A percentile compares a stretch with the other conserved stretches of the same genome.
Conservation (phyloP, 2,329 filamentous ascomycete genomes). For the Ophiostoma novo-ulmi region DNA sequence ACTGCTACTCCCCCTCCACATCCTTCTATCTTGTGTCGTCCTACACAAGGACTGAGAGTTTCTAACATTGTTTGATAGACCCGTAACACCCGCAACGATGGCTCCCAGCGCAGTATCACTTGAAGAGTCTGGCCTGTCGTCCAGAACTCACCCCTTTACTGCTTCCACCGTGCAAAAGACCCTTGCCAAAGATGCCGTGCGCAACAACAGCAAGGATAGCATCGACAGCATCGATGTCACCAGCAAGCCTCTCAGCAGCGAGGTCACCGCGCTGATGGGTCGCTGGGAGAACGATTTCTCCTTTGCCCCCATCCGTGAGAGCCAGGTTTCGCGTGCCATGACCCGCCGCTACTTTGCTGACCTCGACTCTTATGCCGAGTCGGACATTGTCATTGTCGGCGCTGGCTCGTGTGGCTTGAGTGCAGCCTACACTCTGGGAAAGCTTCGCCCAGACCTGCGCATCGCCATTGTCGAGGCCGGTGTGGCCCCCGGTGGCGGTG, state of each 20-base stretch:
- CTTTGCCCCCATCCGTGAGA: conserved; percentile 85
- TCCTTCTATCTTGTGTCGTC: background rate
- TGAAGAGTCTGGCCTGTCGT: conserved; percentile 14
- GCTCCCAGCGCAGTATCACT: conserved; percentile 59
- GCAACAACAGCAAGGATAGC: conserved; percentile 25
- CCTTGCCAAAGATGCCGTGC: conserved; percentile 29
- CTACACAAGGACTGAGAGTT: background rate
- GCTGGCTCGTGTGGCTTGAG: conserved; percentile 79
- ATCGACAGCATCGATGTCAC: conserved; percentile 11
- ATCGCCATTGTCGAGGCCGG: conserved; percentile 87
- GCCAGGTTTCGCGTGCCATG: conserved; percentile 89
- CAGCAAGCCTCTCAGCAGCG: conserved; percentile 28
- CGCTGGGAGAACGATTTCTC: conserved; percentile 77
- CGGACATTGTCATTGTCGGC: conserved; percentile 88
- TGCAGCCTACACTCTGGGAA: conserved; percentile 77
- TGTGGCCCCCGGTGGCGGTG: conserved; percentile 80
- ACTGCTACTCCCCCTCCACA: conserved; percentile 61
- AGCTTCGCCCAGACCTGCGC: conserved; percentile 79
- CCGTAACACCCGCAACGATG: conserved; percentile 46
- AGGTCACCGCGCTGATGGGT: conserved; percentile 47
- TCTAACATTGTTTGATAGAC: background rate
- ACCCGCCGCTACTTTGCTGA: conserved; percentile 88
- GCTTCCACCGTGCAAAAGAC: conserved; percentile 38
- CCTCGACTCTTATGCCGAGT: conserved; percentile 83
- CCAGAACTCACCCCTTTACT: conserved; percentile 41